phyloP scores from a whole-genome alignment of 345 rosid genomes.

The Fremontodendron californicum region DNA sequence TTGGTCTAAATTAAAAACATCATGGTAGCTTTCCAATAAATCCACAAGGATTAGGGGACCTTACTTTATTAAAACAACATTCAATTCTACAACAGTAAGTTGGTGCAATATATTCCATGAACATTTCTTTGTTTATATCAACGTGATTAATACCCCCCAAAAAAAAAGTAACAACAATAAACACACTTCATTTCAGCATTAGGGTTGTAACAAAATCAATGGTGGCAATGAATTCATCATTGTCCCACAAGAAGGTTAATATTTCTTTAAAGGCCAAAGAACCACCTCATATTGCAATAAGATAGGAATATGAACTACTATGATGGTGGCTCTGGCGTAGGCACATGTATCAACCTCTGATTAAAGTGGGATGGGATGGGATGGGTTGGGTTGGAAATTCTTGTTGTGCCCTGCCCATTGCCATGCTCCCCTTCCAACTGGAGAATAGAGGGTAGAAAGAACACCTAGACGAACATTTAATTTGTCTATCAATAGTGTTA shows the following conservation, averaged over 20 bases:
- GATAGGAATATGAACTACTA: too few relatives aligned
- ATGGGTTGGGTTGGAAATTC: background rate
- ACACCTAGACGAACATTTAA: background rate
- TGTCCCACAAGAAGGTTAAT: too few relatives aligned
- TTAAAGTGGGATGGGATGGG: background rate
- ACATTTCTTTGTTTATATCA: background rate
- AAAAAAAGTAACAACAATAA: background rate
- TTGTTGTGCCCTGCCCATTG: background rate
- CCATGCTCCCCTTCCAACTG: background rate
- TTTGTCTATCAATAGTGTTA: background rate
- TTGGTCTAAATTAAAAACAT: background rate
- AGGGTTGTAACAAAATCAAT: too few relatives aligned
- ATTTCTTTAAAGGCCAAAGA: too few relatives aligned
- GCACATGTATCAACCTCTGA: too few relatives aligned
- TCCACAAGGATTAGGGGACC: background rate
- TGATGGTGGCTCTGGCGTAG: too few relatives aligned
- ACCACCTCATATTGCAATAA: too few relatives aligned
- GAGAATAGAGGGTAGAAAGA: background rate
- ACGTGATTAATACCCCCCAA: background rate
- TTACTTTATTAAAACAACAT: background rate
- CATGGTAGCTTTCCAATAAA: background rate
- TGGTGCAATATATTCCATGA: background rate
- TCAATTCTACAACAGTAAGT: background rate
- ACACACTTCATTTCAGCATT: background rate
- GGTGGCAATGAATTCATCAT: background rate